Evolutionary conservation across 2,329 filamentous ascomycete genomes (phyloP).

Genomic region (Tolypocladium tropicale): DNA sequence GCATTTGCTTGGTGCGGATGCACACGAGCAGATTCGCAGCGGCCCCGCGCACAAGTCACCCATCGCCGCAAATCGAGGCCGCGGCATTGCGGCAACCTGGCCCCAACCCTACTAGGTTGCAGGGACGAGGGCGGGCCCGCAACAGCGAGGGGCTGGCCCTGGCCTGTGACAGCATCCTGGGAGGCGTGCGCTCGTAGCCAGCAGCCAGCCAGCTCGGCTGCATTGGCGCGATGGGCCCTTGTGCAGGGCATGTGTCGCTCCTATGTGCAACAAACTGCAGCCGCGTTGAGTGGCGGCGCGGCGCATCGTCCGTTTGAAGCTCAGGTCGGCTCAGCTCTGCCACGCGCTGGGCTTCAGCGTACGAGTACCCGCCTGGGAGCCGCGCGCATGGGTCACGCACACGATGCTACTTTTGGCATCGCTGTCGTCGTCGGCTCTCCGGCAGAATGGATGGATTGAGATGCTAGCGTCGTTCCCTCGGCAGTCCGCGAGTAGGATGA

Average conservation of each 20-base stretch:
- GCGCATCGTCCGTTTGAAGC: neutral
- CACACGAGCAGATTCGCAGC: neutral
- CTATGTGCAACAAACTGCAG: too few species aligned
- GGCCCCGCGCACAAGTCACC: too few species aligned
- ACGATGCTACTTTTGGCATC: neutral
- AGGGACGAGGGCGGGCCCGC: neutral
- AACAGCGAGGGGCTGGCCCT: neutral
- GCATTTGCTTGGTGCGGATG: neutral
- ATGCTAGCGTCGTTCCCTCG: slow-evolving; percentile 12
- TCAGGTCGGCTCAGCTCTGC: neutral
- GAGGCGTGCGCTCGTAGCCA: neutral
- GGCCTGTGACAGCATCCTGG: neutral
- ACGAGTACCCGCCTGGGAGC: neutral
- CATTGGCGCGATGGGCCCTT: neutral
- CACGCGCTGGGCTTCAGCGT: neutral
- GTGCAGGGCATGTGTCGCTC: neutral
- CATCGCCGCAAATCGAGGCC: neutral
- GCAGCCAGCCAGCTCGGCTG: neutral
- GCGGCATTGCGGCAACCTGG: too few species aligned
- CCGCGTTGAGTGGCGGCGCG: neutral
- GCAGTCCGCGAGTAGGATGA: too few species aligned
- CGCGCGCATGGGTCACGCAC: neutral
- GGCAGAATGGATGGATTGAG: slow-evolving; percentile 10
- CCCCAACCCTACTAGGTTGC: too few species aligned
- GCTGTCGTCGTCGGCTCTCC: slow-evolving; percentile 3